Percentiles rank a stretch among this genome's conserved stretches.
Conservation (phyloP, 208 protist species). For the Wallacemonas rigidus region DNA sequence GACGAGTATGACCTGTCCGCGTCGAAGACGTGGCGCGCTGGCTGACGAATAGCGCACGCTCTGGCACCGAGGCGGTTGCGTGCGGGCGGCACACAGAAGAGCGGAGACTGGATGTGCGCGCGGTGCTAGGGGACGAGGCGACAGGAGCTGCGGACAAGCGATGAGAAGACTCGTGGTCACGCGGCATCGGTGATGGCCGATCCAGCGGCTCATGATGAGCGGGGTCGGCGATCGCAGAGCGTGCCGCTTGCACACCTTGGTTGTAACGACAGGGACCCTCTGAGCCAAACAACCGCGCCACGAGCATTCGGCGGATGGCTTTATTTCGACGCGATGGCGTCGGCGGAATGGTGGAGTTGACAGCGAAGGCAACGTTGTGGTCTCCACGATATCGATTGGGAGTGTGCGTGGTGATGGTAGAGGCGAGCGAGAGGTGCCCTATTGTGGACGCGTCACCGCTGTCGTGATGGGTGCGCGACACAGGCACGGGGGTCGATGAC, state of each 20-base stretch:
- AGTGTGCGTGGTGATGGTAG: too few relatives aligned
- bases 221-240: too few relatives aligned
- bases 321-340: slow-evolving; percentile 8
- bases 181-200: too few relatives aligned
- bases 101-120: not conserved
- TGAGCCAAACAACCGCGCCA: slow-evolving; percentile 7
- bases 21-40: not conserved
- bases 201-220: too few relatives aligned
- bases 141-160: too few relatives aligned
- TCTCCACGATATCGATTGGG: too few relatives aligned
- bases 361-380: not conserved
- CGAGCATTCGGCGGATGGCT: slow-evolving; percentile 17
- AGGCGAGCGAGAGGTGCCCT: too few relatives aligned
- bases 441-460: too few relatives aligned
- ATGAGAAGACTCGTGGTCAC: too few relatives aligned
- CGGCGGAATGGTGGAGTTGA: not conserved
- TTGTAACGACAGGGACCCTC: not conserved
- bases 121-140: not conserved
- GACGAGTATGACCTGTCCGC: not conserved
- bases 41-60: not conserved
- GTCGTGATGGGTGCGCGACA: too few relatives aligned
- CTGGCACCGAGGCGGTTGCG: not conserved
- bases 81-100: not conserved
- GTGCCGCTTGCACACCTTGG: too few relatives aligned
- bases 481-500: too few relatives aligned